Base-by-base conservation (phyloP, 164 flowering plant genomes). In the Macadamia tetraphylla region DNA sequence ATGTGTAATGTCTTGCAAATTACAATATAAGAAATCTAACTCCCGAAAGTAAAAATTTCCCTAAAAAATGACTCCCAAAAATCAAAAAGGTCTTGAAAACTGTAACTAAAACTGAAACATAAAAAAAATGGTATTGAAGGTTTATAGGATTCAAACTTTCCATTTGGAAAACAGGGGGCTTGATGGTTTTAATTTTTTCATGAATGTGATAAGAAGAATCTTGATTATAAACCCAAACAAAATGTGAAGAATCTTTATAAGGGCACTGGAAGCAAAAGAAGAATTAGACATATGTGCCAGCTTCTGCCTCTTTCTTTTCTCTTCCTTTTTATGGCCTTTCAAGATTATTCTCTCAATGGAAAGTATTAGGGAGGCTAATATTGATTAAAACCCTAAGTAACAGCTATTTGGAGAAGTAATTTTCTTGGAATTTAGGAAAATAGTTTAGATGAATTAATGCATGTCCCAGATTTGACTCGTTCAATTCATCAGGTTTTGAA, bases 321-420 rank as follows among this genome's bases (percentile, higher is more conserved):
- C 42, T 31, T 23, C 23, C 46, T 67, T 62, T 63, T 23, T 53
- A 23, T 23, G 13, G 56, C 9, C 31, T 23, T 70, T 57, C 67
- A 61, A 58, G 75, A 69, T 69, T 63, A 73, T 72, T 56, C 30
- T 68, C 63, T 65, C 29, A 56, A 32, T 61, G 51, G 62, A 23
- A 23, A 23, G 23, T 23, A 23, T 23, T 23, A 23, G 23, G 23
- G 23, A 23, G 23, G 23, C 23, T 23, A 23, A 23, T 53, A 55
- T 4, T 8, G 6, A 44, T 63, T 5, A 52, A 9, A 65, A 58
- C 30, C 46, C 29, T 56, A 56, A 65, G 12, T 23, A 23, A 43
- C 2, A 40, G 13, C 55, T 3, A 17, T 17, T 9, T 56, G 18
- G 2, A 43, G 58, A 9, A 18, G 29, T 18, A 17, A 23, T 18